Conservation (phyloP, 495 filamentous ascomycete species). For the Cetradonia linearis region DNA sequence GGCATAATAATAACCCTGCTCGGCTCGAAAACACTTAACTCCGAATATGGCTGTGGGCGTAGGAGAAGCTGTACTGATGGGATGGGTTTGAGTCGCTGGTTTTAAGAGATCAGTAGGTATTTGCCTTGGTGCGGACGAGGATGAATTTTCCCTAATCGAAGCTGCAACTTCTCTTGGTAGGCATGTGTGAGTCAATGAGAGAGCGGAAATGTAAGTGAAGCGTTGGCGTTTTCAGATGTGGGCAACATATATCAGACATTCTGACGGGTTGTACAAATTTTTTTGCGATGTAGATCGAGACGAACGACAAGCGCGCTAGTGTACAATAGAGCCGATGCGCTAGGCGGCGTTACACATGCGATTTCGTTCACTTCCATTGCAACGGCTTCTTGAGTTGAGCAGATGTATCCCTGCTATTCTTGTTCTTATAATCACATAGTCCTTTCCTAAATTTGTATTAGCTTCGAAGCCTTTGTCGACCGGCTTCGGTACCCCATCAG, state of each 20-base stretch:
- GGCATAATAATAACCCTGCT: background rate
- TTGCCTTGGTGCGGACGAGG: too few relatives aligned
- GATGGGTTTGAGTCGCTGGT: background rate
- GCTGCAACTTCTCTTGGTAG: background rate
- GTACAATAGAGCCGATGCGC: background rate
- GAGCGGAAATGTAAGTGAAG: too few relatives aligned
- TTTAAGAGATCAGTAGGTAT: background rate
- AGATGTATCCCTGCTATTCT: background rate
- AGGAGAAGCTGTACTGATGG: background rate
- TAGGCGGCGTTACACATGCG: background rate
- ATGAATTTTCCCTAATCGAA: background rate
- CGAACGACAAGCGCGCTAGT: background rate
- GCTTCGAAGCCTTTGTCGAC: background rate
- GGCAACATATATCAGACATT: too few relatives aligned
- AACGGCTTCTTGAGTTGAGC: background rate
- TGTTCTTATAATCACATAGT: background rate
- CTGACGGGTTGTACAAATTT: too few relatives aligned
- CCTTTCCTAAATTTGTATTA: background rate
- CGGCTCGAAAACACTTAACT: background rate
- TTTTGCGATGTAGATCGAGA: too few relatives aligned
- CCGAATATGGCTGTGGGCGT: background rate
- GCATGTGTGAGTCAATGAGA: background rate
- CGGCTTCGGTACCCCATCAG: background rate
- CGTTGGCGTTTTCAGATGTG: too few relatives aligned
- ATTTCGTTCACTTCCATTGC: constrained; percentile 1